Base-by-base conservation (phyloP, 129 eudicot species). In the Lonicera japonica region DNA sequence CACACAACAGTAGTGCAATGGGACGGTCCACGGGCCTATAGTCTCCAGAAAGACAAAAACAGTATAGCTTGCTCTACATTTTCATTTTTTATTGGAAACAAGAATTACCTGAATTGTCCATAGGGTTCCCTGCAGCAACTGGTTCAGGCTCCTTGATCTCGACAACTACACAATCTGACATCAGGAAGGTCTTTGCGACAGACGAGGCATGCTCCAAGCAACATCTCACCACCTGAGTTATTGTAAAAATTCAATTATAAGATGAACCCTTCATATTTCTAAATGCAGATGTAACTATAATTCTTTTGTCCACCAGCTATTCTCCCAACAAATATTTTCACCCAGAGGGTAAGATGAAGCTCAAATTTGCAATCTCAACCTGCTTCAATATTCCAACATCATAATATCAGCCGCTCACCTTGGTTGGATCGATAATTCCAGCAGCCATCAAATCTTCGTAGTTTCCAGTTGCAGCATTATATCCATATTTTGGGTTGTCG, bases 131-230 rank as follows among this genome's bases (percentile, higher is more conserved):
- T 9, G 77, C 83, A 65, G 73, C 59, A 12, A 39, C 80, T 1
- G 88, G 73, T 65, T 83, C 97, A 24, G 95, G 88, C 77, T 86
- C 97, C 78, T 90, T 90, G 50, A 90, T 90, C 82, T 90, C 95
- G 25, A 90, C 95, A 11, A 90, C 97, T 22, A 90, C 97, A 72
- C 95, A 83, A 58, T 90, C 97, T 0, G 97, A 90, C 95, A 83
- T 90, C 84, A 86, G 81, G 56, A 90, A 90, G 38, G 95, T 90
- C 70, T 90, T 90, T 1, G 95, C 95, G 29, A 86, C 95, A 0
- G 97, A 90, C 9, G 95, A 74, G 22, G 95, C 95, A 62, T 90
- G 95, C 77, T 90, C 97, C 76, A 83, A 24, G 70, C 97, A 89
- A 61, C 97, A 89, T 75, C 95, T 83, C 61, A 89, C 95, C 57